These are phyloP conservation scores for Solanum verrucosum DNA, from an alignment of 257 asterid genomes.

Conservation along the genomic window DNA sequence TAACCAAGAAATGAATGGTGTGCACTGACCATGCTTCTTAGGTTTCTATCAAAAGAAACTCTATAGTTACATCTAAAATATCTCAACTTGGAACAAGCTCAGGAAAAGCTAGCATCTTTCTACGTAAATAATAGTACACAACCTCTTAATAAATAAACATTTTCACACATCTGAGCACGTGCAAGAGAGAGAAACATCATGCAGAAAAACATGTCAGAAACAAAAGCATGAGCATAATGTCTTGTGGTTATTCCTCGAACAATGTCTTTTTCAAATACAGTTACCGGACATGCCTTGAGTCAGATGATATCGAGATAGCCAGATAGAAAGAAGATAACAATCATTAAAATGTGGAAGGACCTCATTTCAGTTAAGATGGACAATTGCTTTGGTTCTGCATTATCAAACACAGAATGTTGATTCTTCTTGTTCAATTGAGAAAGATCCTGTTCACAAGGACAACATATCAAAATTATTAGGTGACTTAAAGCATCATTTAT, in stretches of 20 bases:
- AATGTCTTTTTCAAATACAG: background rate
- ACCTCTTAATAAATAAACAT: background rate
- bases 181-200: background rate
- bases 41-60: background rate
- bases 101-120: background rate
- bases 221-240: background rate
- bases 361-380: constrained; percentile 63
- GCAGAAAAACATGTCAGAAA: background rate
- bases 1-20: background rate
- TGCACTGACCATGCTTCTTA: background rate
- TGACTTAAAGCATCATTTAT: background rate
- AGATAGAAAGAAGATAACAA: background rate
- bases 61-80: background rate
- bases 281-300: background rate
- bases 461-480: background rate
- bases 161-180: background rate
- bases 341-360: constrained; percentile 17
- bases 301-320: background rate
- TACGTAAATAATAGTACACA: background rate
- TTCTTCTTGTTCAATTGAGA: constrained; percentile 31
- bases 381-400: constrained; percentile 27
- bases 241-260: background rate
- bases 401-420: constrained; percentile 29
- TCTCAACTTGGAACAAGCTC: background rate
- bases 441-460: constrained; percentile 14